A percentile compares a stretch with the other conserved stretches of the same genome.
Evolutionary conservation across 345 rosid genomes (phyloP).

Genomic region (Cochlearia excelsa): DNA sequence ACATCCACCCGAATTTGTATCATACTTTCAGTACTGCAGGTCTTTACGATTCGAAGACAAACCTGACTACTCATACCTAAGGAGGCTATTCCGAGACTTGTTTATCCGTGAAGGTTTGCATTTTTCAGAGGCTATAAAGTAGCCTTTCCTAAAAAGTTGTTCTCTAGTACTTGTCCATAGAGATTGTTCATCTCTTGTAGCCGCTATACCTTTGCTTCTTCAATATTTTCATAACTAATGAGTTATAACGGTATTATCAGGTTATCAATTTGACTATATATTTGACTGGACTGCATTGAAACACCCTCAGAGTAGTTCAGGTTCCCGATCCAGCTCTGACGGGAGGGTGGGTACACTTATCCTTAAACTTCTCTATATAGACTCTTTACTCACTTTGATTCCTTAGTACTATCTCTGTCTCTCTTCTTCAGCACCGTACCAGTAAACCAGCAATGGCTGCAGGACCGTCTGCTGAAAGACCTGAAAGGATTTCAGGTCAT

Average conservation of each 20-base stretch:
- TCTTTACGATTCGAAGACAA: conserved; percentile 75
- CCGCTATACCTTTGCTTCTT: conserved; percentile 1
- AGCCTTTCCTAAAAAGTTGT: no score
- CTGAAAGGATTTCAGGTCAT: conserved; percentile 59
- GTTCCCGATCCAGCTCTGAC: conserved; percentile 68
- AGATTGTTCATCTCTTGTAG: no score
- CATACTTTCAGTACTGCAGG: conserved; percentile 85
- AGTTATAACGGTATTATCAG: conserved; percentile 31
- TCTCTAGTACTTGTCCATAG: no score
- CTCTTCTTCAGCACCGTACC: conserved; percentile 42
- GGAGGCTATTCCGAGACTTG: conserved; percentile 72
- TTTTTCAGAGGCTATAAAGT: background rate
- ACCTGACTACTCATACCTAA: conserved; percentile 87
- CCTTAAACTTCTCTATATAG: background rate
- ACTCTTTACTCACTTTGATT: conserved; percentile 12
- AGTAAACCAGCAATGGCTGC: conserved; percentile 48
- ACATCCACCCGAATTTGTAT: conserved; percentile 66
- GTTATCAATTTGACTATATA: conserved; percentile 79
- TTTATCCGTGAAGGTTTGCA: conserved; percentile 72
- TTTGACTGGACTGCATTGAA: conserved; percentile 87
- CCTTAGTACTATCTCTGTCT: conserved; percentile 10
- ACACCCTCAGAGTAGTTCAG: conserved; percentile 61
- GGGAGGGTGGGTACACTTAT: conserved; percentile 49
- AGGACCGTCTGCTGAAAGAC: conserved; percentile 59
- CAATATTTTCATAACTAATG: no score